These are phyloP conservation scores for Gynostemma pentaphyllum DNA, from an alignment of 306 rosid species.

Conservation along the genomic window DNA sequence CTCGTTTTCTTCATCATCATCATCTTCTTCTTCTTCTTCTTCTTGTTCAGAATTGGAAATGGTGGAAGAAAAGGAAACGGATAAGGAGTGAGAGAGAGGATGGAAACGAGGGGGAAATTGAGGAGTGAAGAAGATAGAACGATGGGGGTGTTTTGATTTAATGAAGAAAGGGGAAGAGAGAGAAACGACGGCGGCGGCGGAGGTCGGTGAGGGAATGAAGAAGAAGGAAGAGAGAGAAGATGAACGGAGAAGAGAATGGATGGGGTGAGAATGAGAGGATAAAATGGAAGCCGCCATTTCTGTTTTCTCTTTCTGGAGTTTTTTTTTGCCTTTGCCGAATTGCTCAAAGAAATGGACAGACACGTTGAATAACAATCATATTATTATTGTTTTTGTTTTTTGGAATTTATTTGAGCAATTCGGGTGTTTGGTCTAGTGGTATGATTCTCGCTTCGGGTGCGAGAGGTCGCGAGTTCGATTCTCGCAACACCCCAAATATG, in stretches of 20 bases:
- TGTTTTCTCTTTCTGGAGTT: too few relatives aligned
- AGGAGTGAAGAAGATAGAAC: background rate
- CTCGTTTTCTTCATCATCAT: background rate
- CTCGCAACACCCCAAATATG: conserved; percentile 50
- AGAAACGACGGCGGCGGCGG: conserved; percentile 10
- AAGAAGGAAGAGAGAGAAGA: conserved; percentile 17
- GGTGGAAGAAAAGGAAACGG: conserved; percentile 20
- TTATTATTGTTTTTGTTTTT: too few relatives aligned
- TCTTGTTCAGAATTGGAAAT: background rate
- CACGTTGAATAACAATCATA: too few relatives aligned
- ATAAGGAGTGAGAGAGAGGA: background rate
- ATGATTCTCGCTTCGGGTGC: conserved; percentile 14
- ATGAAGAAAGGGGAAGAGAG: conserved; percentile 9
- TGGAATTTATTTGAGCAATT: too few relatives aligned
- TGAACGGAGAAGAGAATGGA: conserved; percentile 26
- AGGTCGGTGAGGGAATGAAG: conserved; percentile 29
- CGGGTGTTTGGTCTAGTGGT: conserved; percentile 13
- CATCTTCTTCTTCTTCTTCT: background rate
- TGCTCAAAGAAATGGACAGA: too few relatives aligned
- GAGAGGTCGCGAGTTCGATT: conserved; percentile 48
- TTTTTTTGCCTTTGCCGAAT: too few relatives aligned
- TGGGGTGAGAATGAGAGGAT: conserved; percentile 23
- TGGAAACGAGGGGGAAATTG: background rate
- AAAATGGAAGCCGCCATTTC: conserved; percentile 32
- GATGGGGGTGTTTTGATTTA: background rate